Evolutionary conservation across 225 moss, liverwort and hornwort genomes (phyloP), one percentile per base, ranked within the genome.

Genomic region (Bryoerythrophyllum caledonicum): DNA sequence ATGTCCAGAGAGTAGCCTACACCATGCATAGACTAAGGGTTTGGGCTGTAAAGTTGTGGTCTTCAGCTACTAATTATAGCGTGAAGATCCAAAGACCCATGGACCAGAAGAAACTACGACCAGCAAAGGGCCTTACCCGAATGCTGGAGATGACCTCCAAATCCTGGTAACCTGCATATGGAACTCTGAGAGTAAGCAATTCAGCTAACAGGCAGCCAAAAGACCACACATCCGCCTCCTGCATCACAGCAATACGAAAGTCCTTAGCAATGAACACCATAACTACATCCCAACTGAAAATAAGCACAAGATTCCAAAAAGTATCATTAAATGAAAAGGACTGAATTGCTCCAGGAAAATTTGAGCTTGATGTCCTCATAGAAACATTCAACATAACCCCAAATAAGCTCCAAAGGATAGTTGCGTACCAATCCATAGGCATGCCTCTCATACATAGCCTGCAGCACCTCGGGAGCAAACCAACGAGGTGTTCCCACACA

Each of bases 401-500:
- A 67, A 74, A 24, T 9, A 57, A 32, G 24, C 32, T 11, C 60
- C 27, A 16, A 68, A 71, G 32, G 40, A 74, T 27, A 53, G 46
- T 23, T 57, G 54, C 83, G 79, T 85, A 96, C 96, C 87, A 93
- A 70, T 74, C 96, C 96, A 80, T 96, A 96, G 40, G 89, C 70
- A 80, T 86, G 91, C 66, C 87, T 87, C 53, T 83, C 93, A 80
- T 93, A 89, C 93, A 96, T 93, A 53, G 93, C 90, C 78, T 87
- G 84, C 66, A 96, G 85, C n/a, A 96, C 96, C 83, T 96, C 96
- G 56, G 96, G 96, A 80, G 96, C 96, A 72, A 96, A 87, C 96
- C 96, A 96, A 60, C 96, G 91, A 77, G 96, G 96, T 62, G 96
- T 96, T 60, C 96, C 96, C 44, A 96, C 96, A 77, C 96, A 96